Base-by-base conservation (phyloP, 768 basidiomycete genomes). In the Lyophyllum atratum region DNA sequence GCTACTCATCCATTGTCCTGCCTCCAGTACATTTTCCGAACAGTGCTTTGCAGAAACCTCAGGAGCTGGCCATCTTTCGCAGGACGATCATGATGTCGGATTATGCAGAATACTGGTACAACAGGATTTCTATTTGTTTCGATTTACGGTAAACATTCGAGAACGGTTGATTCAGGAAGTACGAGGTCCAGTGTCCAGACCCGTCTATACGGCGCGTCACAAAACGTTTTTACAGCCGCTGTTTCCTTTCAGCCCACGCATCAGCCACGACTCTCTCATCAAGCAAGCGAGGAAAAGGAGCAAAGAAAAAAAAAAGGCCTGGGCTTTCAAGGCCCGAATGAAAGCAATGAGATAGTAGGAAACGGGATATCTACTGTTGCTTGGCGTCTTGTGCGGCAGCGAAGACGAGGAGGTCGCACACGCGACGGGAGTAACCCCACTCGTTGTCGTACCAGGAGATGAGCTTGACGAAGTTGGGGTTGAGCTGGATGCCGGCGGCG, bases 401-500 rank as follows among this genome's bases (percentile, higher is more conserved):
- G 77, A 74, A 93, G 62, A 85, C 77, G 71, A 98, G 76, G 54
- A 98, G 83, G 73, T 98, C 96, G 76, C 88, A 87, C 52, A 96
- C 95, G 71, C 95, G 89, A 72, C 79, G 85, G 45, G 93, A 95
- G 87, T 97, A 98, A 19, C 93, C 89, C 89, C 88, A 93, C 77
- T 94, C 91, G 75, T 93, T 94, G 76, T 93, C 91, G 81, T 93
- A 95, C 94, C 95, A 97, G 42, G 91, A 72, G 71, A 98, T 88
- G 68, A 97, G 85, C 85, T 98, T 98, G 81, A 98, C 91, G 68
- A 98, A 98, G 78, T 88, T 88, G 60, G 78, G 68, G 87, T 90
- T 97, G 71, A 98, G 86, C 71, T 87, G 82, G 72, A 98, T 98
- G 65, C 96, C 96, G 44, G 92, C 96, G 60, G 76, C 77, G 66